Conservation (phyloP, 2,329 filamentous ascomycete species). For the Paecilomyces niveus region DNA sequence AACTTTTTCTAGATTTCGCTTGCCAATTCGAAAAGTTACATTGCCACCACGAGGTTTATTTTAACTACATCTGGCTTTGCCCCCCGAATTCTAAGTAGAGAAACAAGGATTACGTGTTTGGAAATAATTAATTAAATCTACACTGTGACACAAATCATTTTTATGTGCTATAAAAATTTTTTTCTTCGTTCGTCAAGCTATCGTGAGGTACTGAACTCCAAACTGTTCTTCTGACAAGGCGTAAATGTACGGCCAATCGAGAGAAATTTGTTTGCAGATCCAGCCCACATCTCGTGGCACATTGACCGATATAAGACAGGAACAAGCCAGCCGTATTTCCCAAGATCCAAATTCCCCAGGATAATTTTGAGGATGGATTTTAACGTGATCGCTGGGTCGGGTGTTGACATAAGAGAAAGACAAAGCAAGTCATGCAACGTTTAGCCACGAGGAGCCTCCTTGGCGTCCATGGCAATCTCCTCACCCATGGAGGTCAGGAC, state of each 20-base stretch:
- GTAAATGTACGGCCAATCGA: constrained; percentile 25
- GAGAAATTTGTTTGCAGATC: constrained; percentile 23
- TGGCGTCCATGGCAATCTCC: constrained; percentile 84
- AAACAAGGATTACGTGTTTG: neutral
- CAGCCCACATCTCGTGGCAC: constrained; percentile 28
- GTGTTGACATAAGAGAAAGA: constrained; percentile 5
- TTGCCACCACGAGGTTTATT: neutral
- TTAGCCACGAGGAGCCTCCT: constrained; percentile 64
- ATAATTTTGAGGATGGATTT: neutral
- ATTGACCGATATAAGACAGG: constrained; percentile 13
- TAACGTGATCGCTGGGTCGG: constrained; percentile 6
- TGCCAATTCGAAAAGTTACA: neutral
- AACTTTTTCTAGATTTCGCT: neutral
- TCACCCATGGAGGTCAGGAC: constrained; percentile 96
- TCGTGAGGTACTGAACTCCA: constrained; percentile 11
- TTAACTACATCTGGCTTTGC: neutral
- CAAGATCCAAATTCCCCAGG: constrained; percentile 17
- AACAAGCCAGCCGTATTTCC: constrained; percentile 13
- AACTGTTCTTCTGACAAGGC: constrained; percentile 23
- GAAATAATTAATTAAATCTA: neutral
- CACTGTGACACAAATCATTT: neutral
- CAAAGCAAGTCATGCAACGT: constrained; percentile 1
- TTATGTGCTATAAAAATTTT: neutral
- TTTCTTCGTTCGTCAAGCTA: constrained; percentile 7
- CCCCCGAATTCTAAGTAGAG: neutral